phyloP scores from a whole-genome alignment of 495 filamentous ascomycete species.

The Bombardia bombarda region DNA sequence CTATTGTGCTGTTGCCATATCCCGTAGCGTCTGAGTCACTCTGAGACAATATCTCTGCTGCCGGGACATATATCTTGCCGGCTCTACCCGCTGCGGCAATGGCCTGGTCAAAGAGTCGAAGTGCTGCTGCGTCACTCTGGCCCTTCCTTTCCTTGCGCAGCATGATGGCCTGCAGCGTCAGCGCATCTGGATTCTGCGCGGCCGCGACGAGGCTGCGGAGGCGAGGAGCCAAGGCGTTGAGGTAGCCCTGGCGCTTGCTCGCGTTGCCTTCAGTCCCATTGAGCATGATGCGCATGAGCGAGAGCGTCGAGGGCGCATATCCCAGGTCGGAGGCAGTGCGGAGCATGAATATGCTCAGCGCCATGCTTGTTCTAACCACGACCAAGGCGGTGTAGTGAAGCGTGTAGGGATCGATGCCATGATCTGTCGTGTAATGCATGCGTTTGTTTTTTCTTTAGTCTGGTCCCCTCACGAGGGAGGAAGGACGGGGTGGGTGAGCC shows the following conservation, averaged over 20 bases:
- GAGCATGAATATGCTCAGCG: constrained; percentile 15
- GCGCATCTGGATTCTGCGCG: constrained; percentile 8
- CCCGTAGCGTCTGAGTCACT: background rate
- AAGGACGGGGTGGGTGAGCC: no score
- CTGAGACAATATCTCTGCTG: background rate
- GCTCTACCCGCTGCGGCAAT: constrained; percentile 3
- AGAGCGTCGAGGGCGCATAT: constrained; percentile 19
- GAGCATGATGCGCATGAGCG: constrained; percentile 7
- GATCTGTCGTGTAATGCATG: constrained; percentile 13
- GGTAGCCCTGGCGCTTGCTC: background rate
- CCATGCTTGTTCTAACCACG: no score
- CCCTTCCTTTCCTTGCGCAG: background rate
- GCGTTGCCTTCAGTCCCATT: background rate
- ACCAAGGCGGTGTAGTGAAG: constrained; percentile 17
- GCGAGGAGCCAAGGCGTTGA: background rate
- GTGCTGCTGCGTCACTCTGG: constrained; percentile 3
- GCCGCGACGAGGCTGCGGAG: constrained; percentile 6
- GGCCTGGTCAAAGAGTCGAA: constrained; percentile 16
- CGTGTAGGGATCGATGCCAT: constrained; percentile 13
- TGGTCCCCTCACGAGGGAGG: background rate
- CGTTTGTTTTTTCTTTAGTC: constrained; percentile 8
- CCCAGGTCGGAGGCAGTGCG: constrained; percentile 12
- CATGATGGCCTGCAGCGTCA: constrained; percentile 14
- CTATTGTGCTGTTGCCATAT: background rate
- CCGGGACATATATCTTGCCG: constrained; percentile 2